Evolutionary conservation across 2,329 filamentous ascomycete species (phyloP), one percentile per base, ranked within the genome.

Genomic region (Phialophora expanda): DNA sequence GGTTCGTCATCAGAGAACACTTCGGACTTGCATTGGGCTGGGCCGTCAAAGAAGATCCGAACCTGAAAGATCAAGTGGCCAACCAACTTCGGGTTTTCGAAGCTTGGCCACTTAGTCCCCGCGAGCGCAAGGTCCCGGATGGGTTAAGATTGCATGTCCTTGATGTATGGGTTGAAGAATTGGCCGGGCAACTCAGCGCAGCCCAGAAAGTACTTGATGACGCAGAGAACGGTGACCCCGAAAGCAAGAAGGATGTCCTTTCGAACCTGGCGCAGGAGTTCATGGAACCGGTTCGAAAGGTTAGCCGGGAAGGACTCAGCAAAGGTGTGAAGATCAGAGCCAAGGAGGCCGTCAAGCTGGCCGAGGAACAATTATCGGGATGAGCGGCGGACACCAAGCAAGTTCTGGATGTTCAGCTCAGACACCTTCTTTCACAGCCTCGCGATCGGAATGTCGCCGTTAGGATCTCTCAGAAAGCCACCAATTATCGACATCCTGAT

Each of bases 131-230:
- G 73, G 86, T 96, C 0, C 90, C 94, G 0, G 90, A 95, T 72
- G 95, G 95, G 0, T 76, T 99, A 76, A 82, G 92, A 69, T 88
- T 96, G 77, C 95, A 99, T 78, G 86, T 93, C 14, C 78, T 96
- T 69, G 95, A 99, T 80, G 85, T 98, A 61, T 98, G 91, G 87
- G 85, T 96, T 8, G 95, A 98, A 77, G 93, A 97, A 83, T 78
- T 93, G 73, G 41, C 54, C 7, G 62, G 66, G 4, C 66, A 65
- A 55, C n/a, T 65, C 41, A 41, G 32, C 50, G 56, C 41, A 9
- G 59, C 58, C 34, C 62, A 63, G 48, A 62, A 61, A n/a, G 46
- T 20, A 28, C n/a, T 51, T 0, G 56, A 50, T 17, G 34, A 66
- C 26, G 41, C 55, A 11, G 62, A 56, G 11, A 30, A 51, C 28